Base-by-base conservation (phyloP, 129 eudicot genomes). In the Ambrosia artemisiifolia region DNA sequence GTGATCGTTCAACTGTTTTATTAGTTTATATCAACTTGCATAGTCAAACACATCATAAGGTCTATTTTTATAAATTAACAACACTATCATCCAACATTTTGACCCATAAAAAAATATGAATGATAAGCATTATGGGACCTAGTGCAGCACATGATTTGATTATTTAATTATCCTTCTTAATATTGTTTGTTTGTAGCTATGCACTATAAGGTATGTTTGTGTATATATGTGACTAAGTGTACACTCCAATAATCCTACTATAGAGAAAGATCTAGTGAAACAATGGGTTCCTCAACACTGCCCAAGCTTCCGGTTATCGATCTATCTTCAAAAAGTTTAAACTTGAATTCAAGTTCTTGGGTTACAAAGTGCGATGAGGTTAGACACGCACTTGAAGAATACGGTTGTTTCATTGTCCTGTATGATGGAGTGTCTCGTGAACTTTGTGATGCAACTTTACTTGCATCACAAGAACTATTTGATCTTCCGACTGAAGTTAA, bases 261-360 rank as follows among this genome's bases (percentile, higher is more conserved):
- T 40, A 40, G 44, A 40, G 44, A 40, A 10, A 40, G 43, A 40
- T 40, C 44, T 4, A 6, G 42, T 60, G 36, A 68, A 40, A 49
- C 4, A 51, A 69, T 69, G 74, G 50, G 34, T 51, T 51, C 74
- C 63, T 50, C 18, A 34, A 17, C 50, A 17, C 48, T 34, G 14
- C 46, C 73, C 19, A 67, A 67, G n/a, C 87, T 83, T 83, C 84
- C 87, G 0, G 70, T 72, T 13, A 71, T 83, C 46, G 84, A 83
- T 14, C 74, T 81, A 67, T 55, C 81, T 5, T 2, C 13, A 32
- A 63, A 72, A 70, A 73, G 30, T 76, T 32, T 71, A n/a, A 30
- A 70, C 24, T 70, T 68, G 7, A 72, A 64, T 55, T 69, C 83
- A 35, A 70, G 6, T 65, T 62, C 66, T 59, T 81, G 86, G 86